phyloP scores from a whole-genome alignment of 2,329 filamentous ascomycete genomes.

The Colletotrichum plurivorum region DNA sequence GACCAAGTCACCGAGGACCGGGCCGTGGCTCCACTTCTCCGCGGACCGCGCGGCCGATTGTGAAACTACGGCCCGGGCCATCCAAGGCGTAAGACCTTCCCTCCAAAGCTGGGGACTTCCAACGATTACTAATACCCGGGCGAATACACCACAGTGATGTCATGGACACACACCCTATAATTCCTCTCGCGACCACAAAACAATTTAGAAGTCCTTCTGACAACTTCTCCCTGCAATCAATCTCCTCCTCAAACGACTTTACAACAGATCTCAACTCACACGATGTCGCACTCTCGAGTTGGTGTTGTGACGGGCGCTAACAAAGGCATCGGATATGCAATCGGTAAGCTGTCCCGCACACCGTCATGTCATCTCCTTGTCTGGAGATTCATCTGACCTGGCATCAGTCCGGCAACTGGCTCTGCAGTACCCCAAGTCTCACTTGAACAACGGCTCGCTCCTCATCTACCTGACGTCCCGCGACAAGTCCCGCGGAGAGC shows the following conservation, averaged over 20 bases:
- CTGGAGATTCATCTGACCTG: background rate
- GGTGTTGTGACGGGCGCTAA: slow-evolving; percentile 69
- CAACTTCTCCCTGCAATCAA: background rate
- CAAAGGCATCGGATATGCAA: slow-evolving; percentile 53
- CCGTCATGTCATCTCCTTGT: background rate
- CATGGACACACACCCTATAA: background rate
- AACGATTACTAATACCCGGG: background rate
- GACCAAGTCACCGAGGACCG: no score
- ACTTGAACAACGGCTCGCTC: slow-evolving; percentile 60
- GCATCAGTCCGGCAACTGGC: slow-evolving; percentile 65
- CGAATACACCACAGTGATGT: background rate
- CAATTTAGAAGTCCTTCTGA: background rate
- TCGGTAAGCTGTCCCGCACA: slow-evolving; percentile 26
- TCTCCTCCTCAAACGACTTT: background rate
- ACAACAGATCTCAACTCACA: background rate
- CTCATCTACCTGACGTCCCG: slow-evolving; percentile 69
- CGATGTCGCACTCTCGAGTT: slow-evolving; percentile 52
- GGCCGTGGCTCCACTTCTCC: no score
- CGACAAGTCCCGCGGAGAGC: slow-evolving; percentile 61
- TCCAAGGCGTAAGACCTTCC: no score
- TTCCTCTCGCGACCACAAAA: background rate
- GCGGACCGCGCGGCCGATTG: no score
- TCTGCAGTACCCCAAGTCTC: slow-evolving; percentile 65
- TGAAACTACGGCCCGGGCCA: background rate
- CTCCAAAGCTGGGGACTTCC: background rate